Percentiles rank a stretch among this genome's conserved stretches.
Conservation (phyloP, 2,329 filamentous ascomycete species). For the Cladosporium oxysporum region DNA sequence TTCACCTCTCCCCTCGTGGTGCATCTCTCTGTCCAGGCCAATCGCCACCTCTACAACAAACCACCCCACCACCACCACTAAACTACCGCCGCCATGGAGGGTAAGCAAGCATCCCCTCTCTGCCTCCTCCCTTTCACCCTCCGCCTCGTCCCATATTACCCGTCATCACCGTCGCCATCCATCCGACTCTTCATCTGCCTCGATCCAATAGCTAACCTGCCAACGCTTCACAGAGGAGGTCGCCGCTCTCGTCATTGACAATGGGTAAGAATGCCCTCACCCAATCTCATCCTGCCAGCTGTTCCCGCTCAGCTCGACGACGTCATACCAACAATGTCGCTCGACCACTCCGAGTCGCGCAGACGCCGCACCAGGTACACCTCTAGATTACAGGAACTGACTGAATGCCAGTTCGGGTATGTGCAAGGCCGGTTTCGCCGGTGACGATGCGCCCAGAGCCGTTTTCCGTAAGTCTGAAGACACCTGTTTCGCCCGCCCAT, state of each 20-base stretch:
- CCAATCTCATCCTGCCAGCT: slow-evolving; percentile 38
- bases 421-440: slow-evolving; percentile 99
- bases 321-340: slow-evolving; percentile 35
- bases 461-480: slow-evolving; percentile 90
- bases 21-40: neutral
- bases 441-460: slow-evolving; percentile 99
- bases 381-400: slow-evolving; percentile 28
- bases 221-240: slow-evolving; percentile 78
- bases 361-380: slow-evolving; percentile 18
- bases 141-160: slow-evolving; percentile 3
- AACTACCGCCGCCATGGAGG: slow-evolving; percentile 31
- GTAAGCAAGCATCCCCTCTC: slow-evolving; percentile 29
- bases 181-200: neutral
- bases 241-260: slow-evolving; percentile 99
- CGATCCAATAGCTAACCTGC: slow-evolving; percentile 1
- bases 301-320: slow-evolving; percentile 36
- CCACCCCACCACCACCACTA: slow-evolving; percentile 6
- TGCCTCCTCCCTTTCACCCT: slow-evolving; percentile 15
- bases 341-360: slow-evolving; percentile 19
- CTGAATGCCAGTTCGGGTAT: slow-evolving; percentile 82
- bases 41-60: neutral
- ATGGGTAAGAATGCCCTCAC: slow-evolving; percentile 79
- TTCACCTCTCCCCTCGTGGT: neutral
- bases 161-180: slow-evolving; percentile 10
- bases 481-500: slow-evolving; percentile 12